A percentile compares a stretch with the other conserved stretches of the same genome.
phyloP scores from a whole-genome alignment of 2,329 filamentous ascomycete genomes.

The Lachnellula occidentalis region DNA sequence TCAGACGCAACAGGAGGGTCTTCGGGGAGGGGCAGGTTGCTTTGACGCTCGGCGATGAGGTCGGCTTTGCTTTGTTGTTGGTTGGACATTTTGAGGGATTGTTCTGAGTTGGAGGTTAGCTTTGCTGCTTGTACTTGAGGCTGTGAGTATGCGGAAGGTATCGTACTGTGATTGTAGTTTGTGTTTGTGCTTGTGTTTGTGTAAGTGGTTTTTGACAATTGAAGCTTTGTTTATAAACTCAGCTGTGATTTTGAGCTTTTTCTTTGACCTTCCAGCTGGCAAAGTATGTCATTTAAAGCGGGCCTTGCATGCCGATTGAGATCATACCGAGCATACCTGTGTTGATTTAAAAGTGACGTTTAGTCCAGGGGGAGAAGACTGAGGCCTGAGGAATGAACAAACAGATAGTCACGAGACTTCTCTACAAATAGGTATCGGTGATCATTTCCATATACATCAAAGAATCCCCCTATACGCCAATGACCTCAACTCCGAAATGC shows the following conservation, averaged over 20 bases:
- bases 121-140: neutral
- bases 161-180: neutral
- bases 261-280: neutral
- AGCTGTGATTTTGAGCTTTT: neutral
- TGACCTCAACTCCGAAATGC: neutral
- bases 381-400: neutral
- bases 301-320: neutral
- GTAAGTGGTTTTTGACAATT: neutral
- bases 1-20: conserved; percentile 71
- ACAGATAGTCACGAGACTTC: neutral
- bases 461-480: conserved; percentile 1
- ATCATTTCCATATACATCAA: conserved; percentile 18
- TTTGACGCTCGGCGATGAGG: conserved; percentile 60
- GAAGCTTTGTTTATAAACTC: neutral
- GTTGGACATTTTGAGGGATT: conserved; percentile 25
- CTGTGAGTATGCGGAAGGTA: neutral
- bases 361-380: neutral
- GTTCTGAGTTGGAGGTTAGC: neutral
- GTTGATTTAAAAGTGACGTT: neutral
- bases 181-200: neutral
- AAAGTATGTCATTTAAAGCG: neutral
- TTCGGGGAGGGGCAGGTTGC: conserved; percentile 75
- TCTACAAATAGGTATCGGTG: conserved; percentile 27
- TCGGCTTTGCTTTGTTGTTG: conserved; percentile 46
- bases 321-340: neutral